Evolutionary conservation across 2,329 filamentous ascomycete genomes (phyloP).

Genomic region (Pseudogymnoascus sp.): DNA sequence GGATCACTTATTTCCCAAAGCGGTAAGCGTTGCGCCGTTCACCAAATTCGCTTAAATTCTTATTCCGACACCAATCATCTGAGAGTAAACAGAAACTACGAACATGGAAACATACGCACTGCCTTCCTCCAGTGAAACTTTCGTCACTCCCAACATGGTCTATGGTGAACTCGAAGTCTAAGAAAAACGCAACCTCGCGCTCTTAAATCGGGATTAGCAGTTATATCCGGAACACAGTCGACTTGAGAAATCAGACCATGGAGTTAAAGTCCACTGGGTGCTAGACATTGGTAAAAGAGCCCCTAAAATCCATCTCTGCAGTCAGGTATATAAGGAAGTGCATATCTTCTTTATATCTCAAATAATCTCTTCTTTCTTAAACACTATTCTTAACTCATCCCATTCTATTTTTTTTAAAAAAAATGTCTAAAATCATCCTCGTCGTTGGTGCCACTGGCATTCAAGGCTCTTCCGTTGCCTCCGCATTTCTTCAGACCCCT

Average conservation of each 20-base stretch:
- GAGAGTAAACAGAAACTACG: neutral
- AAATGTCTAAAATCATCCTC: neutral
- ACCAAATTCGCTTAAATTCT: neutral
- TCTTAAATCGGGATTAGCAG: neutral
- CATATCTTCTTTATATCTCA: neutral
- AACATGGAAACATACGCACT: neutral
- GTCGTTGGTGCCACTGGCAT: neutral
- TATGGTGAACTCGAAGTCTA: neutral
- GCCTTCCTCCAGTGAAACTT: neutral
- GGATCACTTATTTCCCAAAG: neutral
- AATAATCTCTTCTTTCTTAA: neutral
- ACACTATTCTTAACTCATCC: neutral
- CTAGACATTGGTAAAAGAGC: neutral
- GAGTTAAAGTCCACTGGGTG: neutral
- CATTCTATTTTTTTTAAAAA: neutral
- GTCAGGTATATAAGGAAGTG: neutral
- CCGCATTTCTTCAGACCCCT: conserved; percentile 15
- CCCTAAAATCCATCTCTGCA: neutral
- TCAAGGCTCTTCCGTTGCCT: conserved; percentile 16
- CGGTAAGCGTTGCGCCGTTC: neutral
- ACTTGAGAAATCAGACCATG: neutral
- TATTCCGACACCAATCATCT: neutral
- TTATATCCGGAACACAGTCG: neutral
- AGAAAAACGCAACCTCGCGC: neutral
- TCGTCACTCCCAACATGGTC: neutral